These are phyloP conservation scores for Papiliotrema laurentii DNA, from an alignment of 1,284 basidiomycete genomes.

Conservation along the genomic window DNA sequence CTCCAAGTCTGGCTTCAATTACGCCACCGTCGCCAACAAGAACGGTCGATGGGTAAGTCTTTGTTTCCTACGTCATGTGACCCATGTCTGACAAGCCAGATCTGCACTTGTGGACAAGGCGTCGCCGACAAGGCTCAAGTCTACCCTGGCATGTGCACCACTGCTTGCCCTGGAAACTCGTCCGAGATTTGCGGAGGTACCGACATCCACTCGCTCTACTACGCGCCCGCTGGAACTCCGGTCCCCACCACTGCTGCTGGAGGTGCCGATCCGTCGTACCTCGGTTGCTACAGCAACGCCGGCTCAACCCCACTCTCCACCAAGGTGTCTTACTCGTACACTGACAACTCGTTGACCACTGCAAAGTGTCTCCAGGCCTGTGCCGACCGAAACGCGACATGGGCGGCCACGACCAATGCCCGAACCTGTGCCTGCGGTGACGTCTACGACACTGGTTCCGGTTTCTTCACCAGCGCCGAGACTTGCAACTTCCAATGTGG, in stretches of 20 bases:
- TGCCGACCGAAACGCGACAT: conserved; percentile 1
- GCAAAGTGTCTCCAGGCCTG: conserved; percentile 4
- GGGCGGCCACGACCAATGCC: conserved; percentile 5
- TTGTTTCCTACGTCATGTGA: too few species aligned
- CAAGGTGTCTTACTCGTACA: not conserved
- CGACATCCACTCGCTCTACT: conserved; percentile 1
- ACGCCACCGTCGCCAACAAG: conserved; percentile 7
- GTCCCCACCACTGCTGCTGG: not conserved
- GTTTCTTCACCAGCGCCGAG: not conserved
- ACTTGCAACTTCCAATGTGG: not conserved
- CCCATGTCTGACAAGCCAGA: too few species aligned
- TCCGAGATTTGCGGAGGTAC: conserved; percentile 26
- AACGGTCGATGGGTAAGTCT: conserved; percentile 9
- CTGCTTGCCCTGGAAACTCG: conserved; percentile 29
- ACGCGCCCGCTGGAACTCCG: conserved; percentile 2
- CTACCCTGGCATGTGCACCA: conserved; percentile 21
- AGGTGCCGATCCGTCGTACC: not conserved
- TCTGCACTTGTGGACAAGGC: conserved; percentile 25
- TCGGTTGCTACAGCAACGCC: not conserved
- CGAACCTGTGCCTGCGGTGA: conserved; percentile 4
- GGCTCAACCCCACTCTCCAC: not conserved
- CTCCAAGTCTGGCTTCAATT: conserved; percentile 14
- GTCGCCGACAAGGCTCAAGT: conserved; percentile 11
- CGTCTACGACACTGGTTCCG: conserved; percentile 1
- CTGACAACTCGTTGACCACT: not conserved